A percentile compares a stretch with the other conserved stretches of the same genome.
These are phyloP conservation scores for Verticillium tricorpus DNA, from an alignment of 2,329 filamentous ascomycete genomes.

Conservation along the genomic window DNA sequence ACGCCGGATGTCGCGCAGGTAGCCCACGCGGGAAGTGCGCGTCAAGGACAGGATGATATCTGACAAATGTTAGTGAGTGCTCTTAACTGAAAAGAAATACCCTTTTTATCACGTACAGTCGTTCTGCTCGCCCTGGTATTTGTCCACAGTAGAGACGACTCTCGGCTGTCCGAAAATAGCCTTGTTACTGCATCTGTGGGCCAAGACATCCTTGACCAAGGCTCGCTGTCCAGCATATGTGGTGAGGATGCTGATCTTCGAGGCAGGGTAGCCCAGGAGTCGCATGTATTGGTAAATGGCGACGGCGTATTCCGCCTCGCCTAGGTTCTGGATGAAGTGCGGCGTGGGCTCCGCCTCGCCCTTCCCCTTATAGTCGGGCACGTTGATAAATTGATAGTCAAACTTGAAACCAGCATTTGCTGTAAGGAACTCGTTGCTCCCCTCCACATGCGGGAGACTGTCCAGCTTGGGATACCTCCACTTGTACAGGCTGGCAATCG, in stretches of 20 bases:
- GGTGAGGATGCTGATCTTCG: conserved; percentile 80
- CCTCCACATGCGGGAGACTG: conserved; percentile 72
- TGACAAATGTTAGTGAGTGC: conserved; percentile 31
- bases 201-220: conserved; percentile 80
- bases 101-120: conserved; percentile 67
- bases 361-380: conserved; percentile 84
- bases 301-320: conserved; percentile 95
- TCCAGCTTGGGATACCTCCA: conserved; percentile 85
- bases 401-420: conserved; percentile 91
- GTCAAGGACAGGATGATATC: conserved; percentile 92
- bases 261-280: conserved; percentile 82
- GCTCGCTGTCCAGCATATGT: conserved; percentile 92
- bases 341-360: conserved; percentile 88
- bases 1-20: conserved; percentile 87
- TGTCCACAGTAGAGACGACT: conserved; percentile 92
- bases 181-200: conserved; percentile 77
- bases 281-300: conserved; percentile 98
- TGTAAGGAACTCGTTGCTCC: conserved; percentile 63
- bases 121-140: conserved; percentile 98
- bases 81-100: not conserved
- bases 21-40: conserved; percentile 82
- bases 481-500: conserved; percentile 82
- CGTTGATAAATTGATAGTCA: conserved; percentile 96
- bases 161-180: conserved; percentile 83
- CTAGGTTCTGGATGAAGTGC: conserved; percentile 94